A percentile compares a stretch with the other conserved stretches of the same genome.
Conservation (phyloP, 1,284 basidiomycete species). For the Sporisorium iseilematis-ciliati region DNA sequence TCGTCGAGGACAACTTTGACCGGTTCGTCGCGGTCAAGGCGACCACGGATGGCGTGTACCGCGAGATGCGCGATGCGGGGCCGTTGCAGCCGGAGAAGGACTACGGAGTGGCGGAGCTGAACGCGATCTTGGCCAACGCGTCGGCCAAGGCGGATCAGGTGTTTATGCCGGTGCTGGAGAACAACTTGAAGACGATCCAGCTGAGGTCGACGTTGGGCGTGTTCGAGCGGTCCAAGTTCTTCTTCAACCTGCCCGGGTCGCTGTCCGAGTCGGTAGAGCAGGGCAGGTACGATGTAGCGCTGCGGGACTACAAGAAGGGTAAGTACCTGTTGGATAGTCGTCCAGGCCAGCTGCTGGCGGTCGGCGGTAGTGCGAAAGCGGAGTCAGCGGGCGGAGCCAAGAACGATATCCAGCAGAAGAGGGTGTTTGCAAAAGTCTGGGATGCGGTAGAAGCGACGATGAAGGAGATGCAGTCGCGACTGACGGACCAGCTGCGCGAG, state of each 20-base stretch:
- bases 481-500: constrained; percentile 84
- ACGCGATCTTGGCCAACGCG: constrained; percentile 74
- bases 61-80: constrained; percentile 80
- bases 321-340: constrained; percentile 88
- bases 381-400: constrained; percentile 29
- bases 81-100: constrained; percentile 82
- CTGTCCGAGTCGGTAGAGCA: constrained; percentile 86
- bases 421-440: constrained; percentile 97
- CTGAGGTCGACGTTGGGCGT: constrained; percentile 91
- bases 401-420: constrained; percentile 75
- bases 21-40: constrained; percentile 97
- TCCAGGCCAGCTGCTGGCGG: constrained; percentile 80
- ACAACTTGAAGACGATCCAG: constrained; percentile 92
- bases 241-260: constrained; percentile 94
- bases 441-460: constrained; percentile 92
- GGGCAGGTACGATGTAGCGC: constrained; percentile 86
- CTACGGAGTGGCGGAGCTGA: constrained; percentile 84
- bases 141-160: constrained; percentile 93
- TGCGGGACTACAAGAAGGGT: constrained; percentile 97
- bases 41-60: constrained; percentile 89
- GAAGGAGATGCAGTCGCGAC: constrained; percentile 84
- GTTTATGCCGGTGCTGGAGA: constrained; percentile 95
- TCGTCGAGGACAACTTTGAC: constrained; percentile 99
- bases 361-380: constrained; percentile 72
- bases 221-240: constrained; percentile 96